Base-by-base conservation (phyloP, 83 land plant genomes). In the Diphasiastrum complanatum region DNA sequence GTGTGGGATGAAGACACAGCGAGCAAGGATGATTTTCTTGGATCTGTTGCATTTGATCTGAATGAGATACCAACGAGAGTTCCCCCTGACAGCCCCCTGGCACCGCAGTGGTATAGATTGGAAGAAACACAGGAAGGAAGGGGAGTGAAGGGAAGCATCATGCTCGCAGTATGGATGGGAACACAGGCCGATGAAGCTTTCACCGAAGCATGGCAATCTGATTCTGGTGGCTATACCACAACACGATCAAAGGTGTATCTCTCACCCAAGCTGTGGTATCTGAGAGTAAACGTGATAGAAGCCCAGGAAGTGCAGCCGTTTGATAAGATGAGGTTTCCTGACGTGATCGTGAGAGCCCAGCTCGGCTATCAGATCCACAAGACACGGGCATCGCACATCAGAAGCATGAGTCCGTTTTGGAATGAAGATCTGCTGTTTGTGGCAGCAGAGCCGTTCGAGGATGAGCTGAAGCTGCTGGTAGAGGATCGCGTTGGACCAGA, bases 181-280 rank as follows among this genome's bases (percentile, higher is more conserved):
- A 64, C 66, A 25, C 66, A 64, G 24, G 66, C 66, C 2, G 66
- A 64, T 23, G 66, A 64, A 24, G 61, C 66, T 1, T 64, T 64
- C 66, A 52, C 66, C 8, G 66, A 64, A 3, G 66, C 66, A 2
- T 64, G 66, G 66, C 66, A 64, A 19, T 64, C 66, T 14, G 66
- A 64, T 29, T 26, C 66, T 30, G 66, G 66, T 6, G 55, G 55
- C 47, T 31, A 23, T 10, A 23, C 58, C 1, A 4, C 47, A 35
- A 64, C 66, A 14, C 31, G 66, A 52, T 47, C 58, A 14, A 64
- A 64, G 29, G 66, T 64, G 19, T 64, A 64, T 35, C 58, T 64
- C 35, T 64, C 66, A 2, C 66, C 66, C 11, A 64, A 64, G 66
- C 63, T 64, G n/a, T 64, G 66, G 66, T 64, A 64, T 34, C 61